Percentiles rank a stretch among this genome's conserved stretches.
Conservation (phyloP, 495 filamentous ascomycete species). For the Xylaria nigripes region DNA sequence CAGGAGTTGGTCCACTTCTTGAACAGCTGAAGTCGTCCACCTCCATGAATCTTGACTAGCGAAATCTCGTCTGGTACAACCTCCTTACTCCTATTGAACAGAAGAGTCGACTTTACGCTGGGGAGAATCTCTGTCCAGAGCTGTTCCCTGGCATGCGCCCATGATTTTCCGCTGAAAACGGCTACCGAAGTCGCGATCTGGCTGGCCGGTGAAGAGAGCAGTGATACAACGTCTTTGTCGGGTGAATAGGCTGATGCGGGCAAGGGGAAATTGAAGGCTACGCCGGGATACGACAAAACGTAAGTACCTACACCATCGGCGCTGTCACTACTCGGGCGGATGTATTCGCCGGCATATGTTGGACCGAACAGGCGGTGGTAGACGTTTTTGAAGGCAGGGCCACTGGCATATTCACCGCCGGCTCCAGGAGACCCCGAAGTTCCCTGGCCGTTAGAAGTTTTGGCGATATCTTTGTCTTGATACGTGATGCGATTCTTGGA, state of each 20-base stretch:
- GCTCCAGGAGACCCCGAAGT: slow-evolving; percentile 30
- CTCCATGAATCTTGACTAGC: slow-evolving; percentile 61
- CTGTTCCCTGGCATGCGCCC: slow-evolving; percentile 67
- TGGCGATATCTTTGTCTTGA: slow-evolving; percentile 77
- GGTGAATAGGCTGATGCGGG: slow-evolving; percentile 67
- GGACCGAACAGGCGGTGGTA: slow-evolving; percentile 87
- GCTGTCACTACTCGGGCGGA: slow-evolving; percentile 35
- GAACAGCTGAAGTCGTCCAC: slow-evolving; percentile 67
- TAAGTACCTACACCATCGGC: slow-evolving; percentile 51
- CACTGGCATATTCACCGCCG: slow-evolving; percentile 37
- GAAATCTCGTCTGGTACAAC: slow-evolving; percentile 73
- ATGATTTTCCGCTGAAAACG: slow-evolving; percentile 80
- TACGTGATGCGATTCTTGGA: slow-evolving; percentile 74
- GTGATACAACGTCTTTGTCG: slow-evolving; percentile 73
- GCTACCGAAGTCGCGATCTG: slow-evolving; percentile 73
- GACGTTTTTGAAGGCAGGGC: slow-evolving; percentile 82
- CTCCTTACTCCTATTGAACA: slow-evolving; percentile 52
- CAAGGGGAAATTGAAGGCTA: slow-evolving; percentile 85
- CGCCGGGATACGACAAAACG: slow-evolving; percentile 84
- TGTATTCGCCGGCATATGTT: slow-evolving; percentile 85
- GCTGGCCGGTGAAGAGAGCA: slow-evolving; percentile 71
- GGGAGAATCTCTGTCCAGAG: slow-evolving; percentile 67
- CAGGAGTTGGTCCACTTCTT: slow-evolving; percentile 49
- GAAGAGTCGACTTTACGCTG: slow-evolving; percentile 48
- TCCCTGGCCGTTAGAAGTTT: slow-evolving; percentile 41